Evolutionary conservation across 148 eudicot species (phyloP), one percentile per base, ranked within the genome.

Genomic region (Gaultheria prostrata): DNA sequence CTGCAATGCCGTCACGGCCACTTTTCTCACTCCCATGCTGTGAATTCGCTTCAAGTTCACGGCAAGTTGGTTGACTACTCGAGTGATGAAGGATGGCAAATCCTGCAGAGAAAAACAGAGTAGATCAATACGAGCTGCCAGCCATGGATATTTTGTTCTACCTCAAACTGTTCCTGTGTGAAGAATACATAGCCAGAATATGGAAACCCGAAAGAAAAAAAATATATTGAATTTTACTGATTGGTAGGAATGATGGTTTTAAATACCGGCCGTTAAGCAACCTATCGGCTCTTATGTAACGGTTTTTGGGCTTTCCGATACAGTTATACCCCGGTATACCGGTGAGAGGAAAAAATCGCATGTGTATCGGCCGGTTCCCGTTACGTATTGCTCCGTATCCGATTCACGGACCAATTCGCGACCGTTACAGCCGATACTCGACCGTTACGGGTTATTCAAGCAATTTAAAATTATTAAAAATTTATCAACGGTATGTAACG

Each of bases 1-100:
- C 61, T 91, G 89, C 48, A 95, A 72, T 4, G 91, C 61, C 39
- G 93, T 87, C 78, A 94, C 97, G 0, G 86, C 88, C 56, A 95
- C 77, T 83, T 87, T 94, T 74, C 79, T 86, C 69, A 92, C 91
- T 54, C 98, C 98, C 72, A 94, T 79, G 0, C 24, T 72, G 10
- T 88, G 85, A 6, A 95, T 85, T 1, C 94, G 85, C 81, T 88
- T 82, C 53, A 95, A 46, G 85, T 94, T 83, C 76, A 76, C 7
- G 2, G 75, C 84, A 2, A 92, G 89, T 87, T 94, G 94, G 61
- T 87, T 86, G n/a, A 92, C 88, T 79, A 95, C 94, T 32, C 24
- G 39, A 10, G 83, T 15, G 35, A 88, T 92, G 82, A 91, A 95
- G 45, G 69, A 8, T 79, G 83, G 90, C 8, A 93, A 57, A 20